These are phyloP conservation scores for Pseudopyrenochaeta lycopersici DNA, from an alignment of 2,329 filamentous ascomycete species.

Conservation along the genomic window DNA sequence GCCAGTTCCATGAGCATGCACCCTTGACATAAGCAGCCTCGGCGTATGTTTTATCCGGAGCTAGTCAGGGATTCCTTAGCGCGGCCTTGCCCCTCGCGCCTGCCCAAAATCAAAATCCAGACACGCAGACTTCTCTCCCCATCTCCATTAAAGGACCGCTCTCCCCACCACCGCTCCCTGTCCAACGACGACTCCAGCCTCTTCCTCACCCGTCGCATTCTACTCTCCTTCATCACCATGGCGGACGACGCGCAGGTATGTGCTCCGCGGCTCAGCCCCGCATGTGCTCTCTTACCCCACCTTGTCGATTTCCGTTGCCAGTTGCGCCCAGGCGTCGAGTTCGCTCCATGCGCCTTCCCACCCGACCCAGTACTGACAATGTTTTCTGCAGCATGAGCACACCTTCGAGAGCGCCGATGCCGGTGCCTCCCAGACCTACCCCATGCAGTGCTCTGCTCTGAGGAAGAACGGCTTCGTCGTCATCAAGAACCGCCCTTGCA, in stretches of 20 bases:
- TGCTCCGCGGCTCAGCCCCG: conserved; percentile 27
- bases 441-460: conserved; percentile 99
- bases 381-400: conserved; percentile 61
- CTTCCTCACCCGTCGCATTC: conserved; percentile 44
- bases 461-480: conserved; percentile 99
- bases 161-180: conserved; percentile 39
- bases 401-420: conserved; percentile 95
- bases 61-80: conserved; percentile 36
- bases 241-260: conserved; percentile 73
- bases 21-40: conserved; percentile 5
- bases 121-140: conserved; percentile 43
- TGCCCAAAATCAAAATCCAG: conserved; percentile 45
- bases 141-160: conserved; percentile 34
- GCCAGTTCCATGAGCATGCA: conserved; percentile 3
- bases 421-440: conserved; percentile 92
- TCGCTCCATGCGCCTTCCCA: conserved; percentile 4
- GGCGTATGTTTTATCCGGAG: conserved; percentile 31
- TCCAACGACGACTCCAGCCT: conserved; percentile 37
- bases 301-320: conserved; percentile 43
- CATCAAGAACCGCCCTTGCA: conserved; percentile 99
- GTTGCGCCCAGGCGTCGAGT: conserved; percentile 38
- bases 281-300: conserved; percentile 48
- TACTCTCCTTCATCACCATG: conserved; percentile 64
- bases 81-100: conserved; percentile 35
- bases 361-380: conserved; percentile 25